A percentile compares a stretch with the other conserved stretches of the same genome.
Evolutionary conservation across 164 flowering plant species (phyloP).

Genomic region (Santalum album): DNA sequence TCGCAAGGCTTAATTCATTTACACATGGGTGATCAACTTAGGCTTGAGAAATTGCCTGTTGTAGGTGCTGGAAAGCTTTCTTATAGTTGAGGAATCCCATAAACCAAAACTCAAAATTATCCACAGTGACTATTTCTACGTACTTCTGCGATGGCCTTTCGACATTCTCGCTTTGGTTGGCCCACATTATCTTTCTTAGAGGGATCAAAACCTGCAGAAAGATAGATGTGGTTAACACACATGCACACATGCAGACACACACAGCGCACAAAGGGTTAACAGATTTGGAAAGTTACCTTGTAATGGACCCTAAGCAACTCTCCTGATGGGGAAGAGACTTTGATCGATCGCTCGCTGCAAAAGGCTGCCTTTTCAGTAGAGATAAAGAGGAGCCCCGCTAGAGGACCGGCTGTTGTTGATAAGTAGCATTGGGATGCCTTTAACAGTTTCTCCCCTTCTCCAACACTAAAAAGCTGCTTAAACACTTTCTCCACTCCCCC

Average conservation of each 20-base stretch:
- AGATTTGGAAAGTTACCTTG: slow-evolving; percentile 22
- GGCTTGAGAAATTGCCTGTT: slow-evolving; percentile 15
- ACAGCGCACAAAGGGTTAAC: not conserved
- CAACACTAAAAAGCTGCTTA: slow-evolving; percentile 20
- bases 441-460: slow-evolving; percentile 34
- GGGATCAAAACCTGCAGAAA: slow-evolving; percentile 36
- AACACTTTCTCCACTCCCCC: not conserved
- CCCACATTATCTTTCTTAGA: slow-evolving; percentile 25
- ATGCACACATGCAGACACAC: not conserved
- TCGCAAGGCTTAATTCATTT: too few relatives aligned
- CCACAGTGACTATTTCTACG: slow-evolving; percentile 29
- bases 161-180: slow-evolving; percentile 21
- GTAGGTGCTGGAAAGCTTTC: slow-evolving; percentile 28
- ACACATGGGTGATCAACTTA: not conserved
- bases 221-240: not conserved
- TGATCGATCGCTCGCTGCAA: slow-evolving; percentile 25
- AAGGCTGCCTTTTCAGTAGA: slow-evolving; percentile 39
- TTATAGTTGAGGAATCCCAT: slow-evolving; percentile 40
- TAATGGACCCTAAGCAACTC: slow-evolving; percentile 22
- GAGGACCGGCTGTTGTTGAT: slow-evolving; percentile 52
- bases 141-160: slow-evolving; percentile 37
- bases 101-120: slow-evolving; percentile 49
- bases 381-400: slow-evolving; percentile 43
- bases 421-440: slow-evolving; percentile 39
- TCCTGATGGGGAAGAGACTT: slow-evolving; percentile 8